Base-by-base conservation (phyloP, 2,329 filamentous ascomycete species). In the Aspergillus fumigatiaffinis region DNA sequence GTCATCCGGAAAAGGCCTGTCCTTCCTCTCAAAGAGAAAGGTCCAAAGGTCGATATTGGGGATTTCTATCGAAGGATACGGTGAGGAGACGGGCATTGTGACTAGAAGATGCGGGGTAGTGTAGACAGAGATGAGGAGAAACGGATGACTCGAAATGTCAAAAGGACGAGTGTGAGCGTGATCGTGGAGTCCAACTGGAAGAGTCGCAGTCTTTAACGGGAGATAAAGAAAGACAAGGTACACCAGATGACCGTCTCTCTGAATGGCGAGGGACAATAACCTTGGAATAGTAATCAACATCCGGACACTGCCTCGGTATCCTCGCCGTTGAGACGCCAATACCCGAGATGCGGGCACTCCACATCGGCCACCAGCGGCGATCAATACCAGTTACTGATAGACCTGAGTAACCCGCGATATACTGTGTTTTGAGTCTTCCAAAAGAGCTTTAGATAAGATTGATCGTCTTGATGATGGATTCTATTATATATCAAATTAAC, bases 21-120 rank as follows among this genome's bases (percentile, higher is more conserved):
- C 80, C 63, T 84, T 86, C 56, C 82, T 79, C 65, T 92, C 87
- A 68, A 96, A 92, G 49, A 95, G 77, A 57, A 92, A 86, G 0
- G 81, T 82, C 90, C 90, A 96, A 51, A 96, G 71, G 72, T 95
- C 91, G 55, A 87, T 76, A 64, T 88, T 77, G 0, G 92, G 92
- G 44, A 96, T 87, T 21, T 86, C 79, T 41, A 94, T 67, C 7
- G 80, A 73, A 1, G 85, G 80, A 68, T 87, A 91, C 0, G 77
- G 76, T 3, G 91, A 92, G 50, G 84, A 78, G 67, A 87, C 81
- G 59, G 89, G 88, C 91, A 95, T 95, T 41, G 55, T 63, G 53
- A 52, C 25, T 10, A 26, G n/a, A 28, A 46, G 17, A 41, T 66
- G 61, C 56, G 61, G 63, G 61, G 63, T 60, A 63, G 14, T 7